Evolutionary conservation across 306 rosid genomes (phyloP).

Genomic region (Quercus wislizeni): DNA sequence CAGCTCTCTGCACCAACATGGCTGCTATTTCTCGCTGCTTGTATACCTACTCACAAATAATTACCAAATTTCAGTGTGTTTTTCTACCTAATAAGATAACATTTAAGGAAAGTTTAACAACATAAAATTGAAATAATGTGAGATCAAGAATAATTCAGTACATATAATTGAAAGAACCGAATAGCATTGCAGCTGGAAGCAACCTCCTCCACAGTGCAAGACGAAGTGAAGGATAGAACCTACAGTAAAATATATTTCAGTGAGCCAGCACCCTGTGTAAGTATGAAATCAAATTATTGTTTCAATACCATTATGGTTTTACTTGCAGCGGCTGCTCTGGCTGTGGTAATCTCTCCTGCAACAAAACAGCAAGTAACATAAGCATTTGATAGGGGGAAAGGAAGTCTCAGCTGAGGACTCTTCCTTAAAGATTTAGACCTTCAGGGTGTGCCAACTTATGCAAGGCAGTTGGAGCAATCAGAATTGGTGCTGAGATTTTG

Average conservation of each 20-base stretch:
- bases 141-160: conserved; percentile 14
- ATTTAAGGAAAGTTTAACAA: neutral
- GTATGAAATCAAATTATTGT: neutral
- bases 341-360: conserved; percentile 71
- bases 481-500: conserved; percentile 51
- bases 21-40: conserved; percentile 53
- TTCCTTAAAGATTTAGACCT: conserved; percentile 29
- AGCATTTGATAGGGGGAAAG: neutral
- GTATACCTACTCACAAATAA: conserved; percentile 35
- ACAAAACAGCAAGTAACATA: neutral
- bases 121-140: neutral
- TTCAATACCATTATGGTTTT: conserved; percentile 60
- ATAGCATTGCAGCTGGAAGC: conserved; percentile 69
- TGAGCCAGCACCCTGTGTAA: neutral
- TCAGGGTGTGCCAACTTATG: conserved; percentile 62
- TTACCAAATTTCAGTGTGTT: neutral
- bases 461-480: conserved; percentile 54
- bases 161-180: conserved; percentile 74
- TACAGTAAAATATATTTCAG: conserved; percentile 15
- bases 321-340: conserved; percentile 69
- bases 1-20: conserved; percentile 51
- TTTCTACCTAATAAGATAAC: neutral
- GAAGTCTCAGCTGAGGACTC: conserved; percentile 9
- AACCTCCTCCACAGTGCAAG: conserved; percentile 64
- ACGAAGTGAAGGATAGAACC: conserved; percentile 46